Conservation (phyloP, 257 asterid species). For the Apocynum venetum region DNA sequence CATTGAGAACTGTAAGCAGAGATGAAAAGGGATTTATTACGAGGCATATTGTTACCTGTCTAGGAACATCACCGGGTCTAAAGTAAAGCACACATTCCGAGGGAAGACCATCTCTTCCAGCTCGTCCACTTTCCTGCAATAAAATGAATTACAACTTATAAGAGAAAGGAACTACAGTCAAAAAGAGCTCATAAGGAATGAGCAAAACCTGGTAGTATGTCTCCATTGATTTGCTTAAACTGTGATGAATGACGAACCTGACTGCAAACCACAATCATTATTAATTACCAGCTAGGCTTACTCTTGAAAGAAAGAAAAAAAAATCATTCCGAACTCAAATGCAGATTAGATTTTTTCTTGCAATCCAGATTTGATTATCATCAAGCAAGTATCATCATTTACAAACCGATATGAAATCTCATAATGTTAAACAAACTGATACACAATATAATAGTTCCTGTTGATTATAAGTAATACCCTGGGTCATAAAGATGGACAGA, state of each 20-base stretch:
- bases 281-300: conserved; percentile 7
- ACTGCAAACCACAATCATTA: conserved; percentile 47
- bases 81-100: conserved; percentile 90
- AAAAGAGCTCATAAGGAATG: conserved; percentile 21
- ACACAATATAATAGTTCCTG: not conserved
- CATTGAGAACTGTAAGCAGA: conserved; percentile 9
- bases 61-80: conserved; percentile 91
- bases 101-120: conserved; percentile 99
- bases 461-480: not conserved
- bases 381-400: not conserved
- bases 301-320: not conserved
- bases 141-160: conserved; percentile 25
- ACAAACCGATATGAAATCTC: not conserved
- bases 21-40: conserved; percentile 4
- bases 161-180: conserved; percentile 23
- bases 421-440: not conserved
- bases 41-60: conserved; percentile 58
- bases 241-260: conserved; percentile 98
- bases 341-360: not conserved
- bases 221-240: conserved; percentile 98
- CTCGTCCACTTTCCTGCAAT: conserved; percentile 96
- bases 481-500: not conserved
- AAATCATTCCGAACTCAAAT: not conserved
- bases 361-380: not conserved
- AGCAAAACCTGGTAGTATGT: conserved; percentile 89